Base-by-base conservation (phyloP, 768 basidiomycete species). In the Lactifluus hygrophoroides region DNA sequence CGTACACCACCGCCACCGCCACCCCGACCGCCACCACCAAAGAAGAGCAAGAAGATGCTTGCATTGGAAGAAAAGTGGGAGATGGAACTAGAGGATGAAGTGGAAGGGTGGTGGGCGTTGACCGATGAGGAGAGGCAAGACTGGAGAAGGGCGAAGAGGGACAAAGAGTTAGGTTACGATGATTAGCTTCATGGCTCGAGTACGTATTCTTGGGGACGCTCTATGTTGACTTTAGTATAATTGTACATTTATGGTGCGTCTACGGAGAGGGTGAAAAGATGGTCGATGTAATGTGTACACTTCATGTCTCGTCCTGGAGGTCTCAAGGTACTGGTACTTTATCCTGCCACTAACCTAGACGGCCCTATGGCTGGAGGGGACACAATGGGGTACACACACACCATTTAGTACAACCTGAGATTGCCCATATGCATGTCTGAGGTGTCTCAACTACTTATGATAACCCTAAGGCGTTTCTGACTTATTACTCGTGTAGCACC, bases 21-120 rank as follows among this genome's bases (percentile, higher is more conserved):
- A 2, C 88, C 88, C 0, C 80, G 82, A 4, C 83, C 82, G 0
- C 86, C 86, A 5, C 82, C 84, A 45, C 80, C 77, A 61, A 87
- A 83, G 72, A 90, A 90, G 75, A 84, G 81, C 51, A 89, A 89
- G 75, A 90, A 90, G 68, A 81, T 88, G 70, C 70, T 86, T 23
- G 80, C 83, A 66, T 71, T 80, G 66, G 88, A 90, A 70, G 88
- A 90, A 69, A 79, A 77, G 65, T 89, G 89, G 79, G 88, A 90
- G 67, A 81, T 87, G 69, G 88, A 91, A 71, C 70, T 90, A 57
- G 75, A 85, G 25, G 88, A 90, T 61, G 82, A 75, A 43, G 73
- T 86, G 3, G 86, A 87, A 11, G 88, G 87, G 17, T 80, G 86
- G 72, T 70, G 61, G 47, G 64, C 64, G 27, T 56, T 72, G 52